Percentiles rank a stretch among this genome's conserved stretches.
These are phyloP conservation scores for Tolypocladium ovalisporum DNA, from an alignment of 2,329 filamentous ascomycete genomes.

Conservation along the genomic window DNA sequence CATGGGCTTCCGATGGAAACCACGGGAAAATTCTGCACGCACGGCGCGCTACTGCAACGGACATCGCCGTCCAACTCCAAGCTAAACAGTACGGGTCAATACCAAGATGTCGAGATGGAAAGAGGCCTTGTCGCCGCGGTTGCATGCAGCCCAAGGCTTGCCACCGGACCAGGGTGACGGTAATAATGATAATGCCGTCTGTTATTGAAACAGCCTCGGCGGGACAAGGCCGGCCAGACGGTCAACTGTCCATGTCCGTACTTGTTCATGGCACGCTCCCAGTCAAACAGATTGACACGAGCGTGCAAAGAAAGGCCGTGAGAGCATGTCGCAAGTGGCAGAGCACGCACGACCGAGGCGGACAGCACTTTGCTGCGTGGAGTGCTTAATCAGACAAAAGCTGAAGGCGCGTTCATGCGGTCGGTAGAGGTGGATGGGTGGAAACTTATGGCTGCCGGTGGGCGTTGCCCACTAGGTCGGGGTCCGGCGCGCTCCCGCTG, in stretches of 20 bases:
- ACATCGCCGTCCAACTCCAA: not conserved
- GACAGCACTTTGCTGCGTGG: not conserved
- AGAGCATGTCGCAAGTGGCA: not conserved
- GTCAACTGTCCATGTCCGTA: not conserved
- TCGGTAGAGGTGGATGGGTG: not conserved
- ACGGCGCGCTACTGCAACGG: not conserved
- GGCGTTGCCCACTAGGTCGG: no score
- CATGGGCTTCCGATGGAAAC: not conserved
- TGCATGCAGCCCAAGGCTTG: not conserved
- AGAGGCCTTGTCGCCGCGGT: not conserved
- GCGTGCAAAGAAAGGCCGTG: not conserved
- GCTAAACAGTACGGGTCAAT: not conserved
- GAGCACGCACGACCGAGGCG: not conserved
- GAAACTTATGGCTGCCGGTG: not conserved
- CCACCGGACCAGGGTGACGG: not conserved
- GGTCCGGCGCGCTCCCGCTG: no score
- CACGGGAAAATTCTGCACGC: not conserved
- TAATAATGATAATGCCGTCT: not conserved
- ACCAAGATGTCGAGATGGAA: not conserved
- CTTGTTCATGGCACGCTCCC: not conserved
- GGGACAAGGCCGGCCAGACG: not conserved
- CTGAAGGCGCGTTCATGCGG: not conserved
- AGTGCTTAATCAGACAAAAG: not conserved
- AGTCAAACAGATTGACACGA: not conserved
- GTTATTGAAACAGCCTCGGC: not conserved